A percentile compares a stretch with the other conserved stretches of the same genome.
Conservation (phyloP, 2,329 filamentous ascomycete species). For the Pyrenophora tritici-repentis region DNA sequence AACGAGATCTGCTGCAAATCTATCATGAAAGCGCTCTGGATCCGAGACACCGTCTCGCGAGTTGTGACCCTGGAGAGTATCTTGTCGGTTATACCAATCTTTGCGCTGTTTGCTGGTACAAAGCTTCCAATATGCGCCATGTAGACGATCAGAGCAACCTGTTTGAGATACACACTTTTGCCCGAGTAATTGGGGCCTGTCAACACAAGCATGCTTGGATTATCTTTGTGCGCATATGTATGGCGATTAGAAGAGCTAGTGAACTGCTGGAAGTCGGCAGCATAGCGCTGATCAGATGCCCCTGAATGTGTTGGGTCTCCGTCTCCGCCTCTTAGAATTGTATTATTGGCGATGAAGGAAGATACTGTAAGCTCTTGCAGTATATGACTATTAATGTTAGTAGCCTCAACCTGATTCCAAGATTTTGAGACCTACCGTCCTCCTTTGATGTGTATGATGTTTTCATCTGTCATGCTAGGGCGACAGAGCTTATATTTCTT, state of each 20-base stretch:
- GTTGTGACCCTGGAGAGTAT: slow-evolving; percentile 87
- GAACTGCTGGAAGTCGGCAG: background rate
- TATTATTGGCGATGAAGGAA: slow-evolving; percentile 83
- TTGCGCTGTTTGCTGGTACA: slow-evolving; percentile 77
- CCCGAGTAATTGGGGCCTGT: slow-evolving; percentile 97
- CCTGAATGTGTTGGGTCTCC: slow-evolving; percentile 17
- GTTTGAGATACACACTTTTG: slow-evolving; percentile 94
- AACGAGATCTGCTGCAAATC: slow-evolving; percentile 87
- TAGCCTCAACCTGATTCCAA: background rate
- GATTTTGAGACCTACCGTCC: slow-evolving; percentile 61
- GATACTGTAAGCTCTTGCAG: slow-evolving; percentile 83
- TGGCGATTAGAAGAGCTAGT: slow-evolving; percentile 9
- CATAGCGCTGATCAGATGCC: background rate
- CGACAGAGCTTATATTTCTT: slow-evolving; percentile 71
- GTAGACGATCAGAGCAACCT: slow-evolving; percentile 87
- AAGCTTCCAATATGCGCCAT: slow-evolving; percentile 90
- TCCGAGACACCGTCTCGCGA: slow-evolving; percentile 66
- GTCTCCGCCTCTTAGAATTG: slow-evolving; percentile 66
- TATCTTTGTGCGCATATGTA: slow-evolving; percentile 21
- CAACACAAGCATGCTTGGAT: slow-evolving; percentile 74
- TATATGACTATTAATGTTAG: slow-evolving; percentile 62
- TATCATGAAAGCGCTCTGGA: slow-evolving; percentile 73
- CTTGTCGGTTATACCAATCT: slow-evolving; percentile 86
- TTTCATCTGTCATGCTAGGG: slow-evolving; percentile 72
- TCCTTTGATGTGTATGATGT: slow-evolving; percentile 73